A percentile compares a stretch with the other conserved stretches of the same genome.
Evolutionary conservation across 2,329 filamentous ascomycete genomes (phyloP).

Genomic region (Thielaviopsis populi): DNA sequence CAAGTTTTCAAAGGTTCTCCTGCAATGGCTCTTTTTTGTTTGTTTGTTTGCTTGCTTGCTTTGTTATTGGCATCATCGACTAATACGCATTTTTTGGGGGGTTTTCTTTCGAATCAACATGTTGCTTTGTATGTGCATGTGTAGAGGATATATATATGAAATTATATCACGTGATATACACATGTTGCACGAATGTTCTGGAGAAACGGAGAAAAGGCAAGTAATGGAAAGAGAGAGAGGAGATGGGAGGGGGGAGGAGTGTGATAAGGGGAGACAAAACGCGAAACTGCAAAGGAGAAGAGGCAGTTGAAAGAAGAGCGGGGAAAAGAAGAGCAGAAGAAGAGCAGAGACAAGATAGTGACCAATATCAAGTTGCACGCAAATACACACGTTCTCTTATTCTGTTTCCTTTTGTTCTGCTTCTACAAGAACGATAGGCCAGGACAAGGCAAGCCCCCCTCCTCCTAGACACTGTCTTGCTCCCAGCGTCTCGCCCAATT

Average conservation of each 20-base stretch:
- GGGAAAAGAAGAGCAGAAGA: no score
- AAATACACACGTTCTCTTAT: no score
- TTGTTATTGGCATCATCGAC: background rate
- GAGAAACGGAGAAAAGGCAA: background rate
- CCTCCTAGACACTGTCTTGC: no score
- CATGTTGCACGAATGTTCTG: slow-evolving; percentile 3
- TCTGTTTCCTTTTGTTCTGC: no score
- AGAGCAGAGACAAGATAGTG: no score
- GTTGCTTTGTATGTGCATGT: background rate
- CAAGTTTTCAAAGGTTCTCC: background rate
- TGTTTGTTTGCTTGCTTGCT: no score
- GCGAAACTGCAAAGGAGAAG: background rate
- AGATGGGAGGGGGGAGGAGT: background rate
- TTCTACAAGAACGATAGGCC: no score
- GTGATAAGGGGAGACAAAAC: background rate
- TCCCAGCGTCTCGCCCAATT: background rate
- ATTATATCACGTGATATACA: slow-evolving; percentile 3
- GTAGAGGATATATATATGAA: background rate
- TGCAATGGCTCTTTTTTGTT: background rate
- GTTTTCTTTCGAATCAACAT: background rate
- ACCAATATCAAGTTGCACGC: no score
- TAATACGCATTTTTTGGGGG: background rate
- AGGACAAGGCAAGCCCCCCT: no score
- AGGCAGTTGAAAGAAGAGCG: background rate
- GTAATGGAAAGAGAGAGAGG: background rate